A percentile compares a stretch with the other conserved stretches of the same genome.
Conservation (phyloP, 2,329 filamentous ascomycete species). For the Bipolaris zeicola region DNA sequence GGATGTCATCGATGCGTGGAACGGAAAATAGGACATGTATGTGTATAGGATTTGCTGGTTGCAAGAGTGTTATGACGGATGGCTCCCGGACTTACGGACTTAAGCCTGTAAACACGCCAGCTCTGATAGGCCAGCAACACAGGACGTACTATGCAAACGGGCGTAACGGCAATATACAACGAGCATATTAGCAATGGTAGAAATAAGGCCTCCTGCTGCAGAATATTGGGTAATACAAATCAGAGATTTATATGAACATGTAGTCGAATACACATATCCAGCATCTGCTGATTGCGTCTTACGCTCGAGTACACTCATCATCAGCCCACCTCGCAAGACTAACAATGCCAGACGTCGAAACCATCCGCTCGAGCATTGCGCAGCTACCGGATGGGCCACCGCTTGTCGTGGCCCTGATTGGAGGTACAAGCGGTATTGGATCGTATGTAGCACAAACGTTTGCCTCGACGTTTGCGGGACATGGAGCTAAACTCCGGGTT, state of each 20-base stretch:
- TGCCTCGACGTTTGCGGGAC: slow-evolving; percentile 21
- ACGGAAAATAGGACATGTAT: neutral
- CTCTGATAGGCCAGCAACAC: too few species aligned
- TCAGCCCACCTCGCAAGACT: neutral
- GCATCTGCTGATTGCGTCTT: neutral
- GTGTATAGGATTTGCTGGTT: too few species aligned
- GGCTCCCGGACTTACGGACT: too few species aligned
- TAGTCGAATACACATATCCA: neutral
- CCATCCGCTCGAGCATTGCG: neutral
- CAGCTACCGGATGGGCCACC: slow-evolving; percentile 8
- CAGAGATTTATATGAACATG: neutral
- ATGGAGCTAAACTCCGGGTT: slow-evolving; percentile 40
- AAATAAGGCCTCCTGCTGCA: neutral
- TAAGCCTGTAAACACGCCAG: too few species aligned
- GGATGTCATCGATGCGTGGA: neutral
- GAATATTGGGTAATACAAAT: neutral
- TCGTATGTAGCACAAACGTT: slow-evolving; percentile 29
- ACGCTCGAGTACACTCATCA: too few species aligned
- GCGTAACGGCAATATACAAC: too few species aligned
- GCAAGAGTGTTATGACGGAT: too few species aligned
- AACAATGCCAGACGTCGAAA: neutral
- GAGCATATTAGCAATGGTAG: too few species aligned
- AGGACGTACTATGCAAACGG: too few species aligned
- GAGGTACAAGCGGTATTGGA: slow-evolving; percentile 36
- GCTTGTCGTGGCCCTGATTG: slow-evolving; percentile 28